These are phyloP conservation scores for Aegilops longissima DNA, from an alignment of 176 grass and related monocot species.

Conservation along the genomic window DNA sequence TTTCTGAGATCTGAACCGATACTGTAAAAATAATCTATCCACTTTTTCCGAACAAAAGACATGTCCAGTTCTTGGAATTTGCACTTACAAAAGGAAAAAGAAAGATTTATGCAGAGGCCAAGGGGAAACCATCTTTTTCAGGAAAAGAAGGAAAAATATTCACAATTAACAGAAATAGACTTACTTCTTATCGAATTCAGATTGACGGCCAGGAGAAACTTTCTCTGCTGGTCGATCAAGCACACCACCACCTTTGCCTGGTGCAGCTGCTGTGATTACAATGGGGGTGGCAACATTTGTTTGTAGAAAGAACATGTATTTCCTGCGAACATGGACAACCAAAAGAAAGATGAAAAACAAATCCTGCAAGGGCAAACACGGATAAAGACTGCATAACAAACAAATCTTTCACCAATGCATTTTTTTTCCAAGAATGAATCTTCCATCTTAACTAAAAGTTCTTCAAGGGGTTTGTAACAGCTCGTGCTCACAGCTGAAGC, in stretches of 20 bases:
- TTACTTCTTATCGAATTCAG: conserved; percentile 88
- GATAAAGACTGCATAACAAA: conserved; percentile 1
- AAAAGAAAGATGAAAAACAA: background rate
- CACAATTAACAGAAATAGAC: background rate
- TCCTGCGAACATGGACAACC: conserved; percentile 42
- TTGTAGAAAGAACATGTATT: conserved; percentile 50
- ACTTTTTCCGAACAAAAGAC: background rate
- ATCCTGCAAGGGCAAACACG: background rate
- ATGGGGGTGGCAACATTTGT: conserved; percentile 46
- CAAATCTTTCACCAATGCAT: background rate
- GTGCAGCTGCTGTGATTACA: conserved; percentile 52
- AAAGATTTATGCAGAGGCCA: background rate
- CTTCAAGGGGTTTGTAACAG: background rate
- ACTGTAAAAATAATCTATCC: background rate
- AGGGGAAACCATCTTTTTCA: background rate
- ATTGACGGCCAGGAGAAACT: conserved; percentile 77
- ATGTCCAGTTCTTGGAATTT: background rate
- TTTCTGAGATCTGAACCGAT: background rate
- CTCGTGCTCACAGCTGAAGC: background rate
- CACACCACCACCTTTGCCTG: conserved; percentile 90
- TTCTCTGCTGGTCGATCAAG: conserved; percentile 91
- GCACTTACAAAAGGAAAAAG: background rate
- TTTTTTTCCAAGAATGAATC: background rate
- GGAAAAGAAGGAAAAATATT: background rate
- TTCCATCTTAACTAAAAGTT: conserved; percentile 11